Conservation (phyloP, 257 asterid species). For the Solanum pennellii region DNA sequence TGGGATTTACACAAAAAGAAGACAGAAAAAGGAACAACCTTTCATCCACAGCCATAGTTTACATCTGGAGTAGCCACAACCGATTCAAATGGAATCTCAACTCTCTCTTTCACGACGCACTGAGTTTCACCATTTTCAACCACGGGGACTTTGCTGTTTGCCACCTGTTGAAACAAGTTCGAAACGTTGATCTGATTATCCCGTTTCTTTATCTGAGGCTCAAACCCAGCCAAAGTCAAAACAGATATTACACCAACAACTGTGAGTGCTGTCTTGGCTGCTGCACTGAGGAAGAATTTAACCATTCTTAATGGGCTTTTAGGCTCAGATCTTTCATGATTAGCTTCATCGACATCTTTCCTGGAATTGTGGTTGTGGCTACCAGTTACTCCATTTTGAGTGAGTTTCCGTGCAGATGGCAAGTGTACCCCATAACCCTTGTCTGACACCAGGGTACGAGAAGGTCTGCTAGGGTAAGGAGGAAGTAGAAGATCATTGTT, state of each 20-base stretch:
- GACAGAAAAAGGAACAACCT: not conserved
- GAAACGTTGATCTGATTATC: conserved; percentile 31
- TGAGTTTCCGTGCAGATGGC: conserved; percentile 18
- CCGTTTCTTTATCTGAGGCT: conserved; percentile 54
- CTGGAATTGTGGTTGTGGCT: not conserved
- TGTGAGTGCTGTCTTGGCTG: conserved; percentile 59
- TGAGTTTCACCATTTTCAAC: conserved; percentile 66
- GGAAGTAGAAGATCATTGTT: conserved; percentile 85
- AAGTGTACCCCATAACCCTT: conserved; percentile 32
- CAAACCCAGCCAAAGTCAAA: conserved; percentile 70
- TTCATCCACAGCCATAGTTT: conserved; percentile 83
- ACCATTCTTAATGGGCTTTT: conserved; percentile 24
- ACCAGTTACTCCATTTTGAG: conserved; percentile 36
- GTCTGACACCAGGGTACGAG: conserved; percentile 34
- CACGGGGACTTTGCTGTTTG: conserved; percentile 38
- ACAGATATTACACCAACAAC: conserved; percentile 54
- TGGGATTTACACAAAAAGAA: not conserved
- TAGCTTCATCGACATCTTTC: conserved; percentile 1
- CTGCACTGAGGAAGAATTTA: conserved; percentile 28
- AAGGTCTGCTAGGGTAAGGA: conserved; percentile 78
- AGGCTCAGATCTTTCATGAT: conserved; percentile 4
- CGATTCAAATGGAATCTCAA: conserved; percentile 76
- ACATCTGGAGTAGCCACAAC: conserved; percentile 68
- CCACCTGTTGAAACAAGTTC: conserved; percentile 26
- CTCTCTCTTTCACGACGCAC: conserved; percentile 82